Conservation (phyloP, 352 stramenopile genomes). For the Phytopythium mirpurense region DNA sequence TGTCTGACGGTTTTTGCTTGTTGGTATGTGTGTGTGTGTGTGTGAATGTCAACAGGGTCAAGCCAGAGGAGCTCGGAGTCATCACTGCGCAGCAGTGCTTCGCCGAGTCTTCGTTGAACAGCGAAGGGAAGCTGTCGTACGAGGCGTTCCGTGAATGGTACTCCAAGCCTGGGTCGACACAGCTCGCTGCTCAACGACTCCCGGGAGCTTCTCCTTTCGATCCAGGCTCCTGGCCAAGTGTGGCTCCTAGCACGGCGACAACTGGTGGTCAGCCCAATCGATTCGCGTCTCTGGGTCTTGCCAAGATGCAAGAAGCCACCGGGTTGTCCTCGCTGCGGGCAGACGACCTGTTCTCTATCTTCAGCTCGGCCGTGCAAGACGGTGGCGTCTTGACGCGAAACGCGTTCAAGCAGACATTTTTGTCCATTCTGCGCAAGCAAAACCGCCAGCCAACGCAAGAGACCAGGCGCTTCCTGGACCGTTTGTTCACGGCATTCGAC, state of each 20-base stretch:
- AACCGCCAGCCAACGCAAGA: constrained; percentile 41
- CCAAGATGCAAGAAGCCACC: constrained; percentile 42
- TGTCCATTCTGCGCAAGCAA: constrained; percentile 52
- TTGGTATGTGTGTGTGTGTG: neutral
- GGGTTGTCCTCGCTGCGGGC: constrained; percentile 44
- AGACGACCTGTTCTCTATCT: constrained; percentile 55
- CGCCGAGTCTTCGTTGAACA: constrained; percentile 51
- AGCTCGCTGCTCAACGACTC: constrained; percentile 21
- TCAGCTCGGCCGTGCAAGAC: constrained; percentile 27
- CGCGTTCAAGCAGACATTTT: constrained; percentile 69
- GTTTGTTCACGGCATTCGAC: constrained; percentile 79
- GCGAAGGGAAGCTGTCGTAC: constrained; percentile 68
- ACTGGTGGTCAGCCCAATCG: neutral
- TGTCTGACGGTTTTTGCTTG: neutral
- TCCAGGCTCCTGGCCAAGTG: neutral
- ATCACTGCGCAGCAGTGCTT: constrained; percentile 79
- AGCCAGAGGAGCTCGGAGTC: constrained; percentile 53
- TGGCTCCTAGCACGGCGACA: neutral
- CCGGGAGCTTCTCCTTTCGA: neutral
- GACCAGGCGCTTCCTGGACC: constrained; percentile 60
- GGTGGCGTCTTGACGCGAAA: constrained; percentile 35
- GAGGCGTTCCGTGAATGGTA: constrained; percentile 77
- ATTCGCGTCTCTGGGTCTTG: constrained; percentile 1
- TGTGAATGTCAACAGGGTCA: constrained; percentile 29
- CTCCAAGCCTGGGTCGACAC: constrained; percentile 49